phyloP scores from a whole-genome alignment of 805 yeast genomes.

The Kazachstania kunashirensis region DNA sequence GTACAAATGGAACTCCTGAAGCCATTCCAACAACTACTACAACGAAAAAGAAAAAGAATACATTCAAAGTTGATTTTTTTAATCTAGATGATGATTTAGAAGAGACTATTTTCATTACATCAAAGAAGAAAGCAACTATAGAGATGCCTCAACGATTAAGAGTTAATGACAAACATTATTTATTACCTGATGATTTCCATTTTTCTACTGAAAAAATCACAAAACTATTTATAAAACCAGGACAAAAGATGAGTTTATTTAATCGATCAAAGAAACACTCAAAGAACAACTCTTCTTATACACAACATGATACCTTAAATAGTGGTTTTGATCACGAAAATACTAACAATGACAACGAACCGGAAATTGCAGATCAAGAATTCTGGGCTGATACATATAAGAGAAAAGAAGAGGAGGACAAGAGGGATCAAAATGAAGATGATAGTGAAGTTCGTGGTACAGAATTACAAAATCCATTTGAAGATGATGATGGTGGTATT shows the following conservation, averaged over 20 bases:
- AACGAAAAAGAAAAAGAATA: conserved; percentile 30
- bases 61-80: conserved; percentile 36
- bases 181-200: conserved; percentile 64
- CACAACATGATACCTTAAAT: background rate
- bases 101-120: conserved; percentile 33
- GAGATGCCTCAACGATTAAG: conserved; percentile 36
- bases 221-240: conserved; percentile 60
- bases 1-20: conserved; percentile 4
- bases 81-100: conserved; percentile 32
- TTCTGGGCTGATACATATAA: conserved; percentile 64
- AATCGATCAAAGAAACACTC: conserved; percentile 9
- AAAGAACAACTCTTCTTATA: conserved; percentile 3
- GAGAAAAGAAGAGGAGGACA: conserved; percentile 32
- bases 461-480: conserved; percentile 31
- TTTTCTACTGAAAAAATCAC: conserved; percentile 63
- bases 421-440: conserved; percentile 27
- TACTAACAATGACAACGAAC: conserved; percentile 8
- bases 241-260: conserved; percentile 33
- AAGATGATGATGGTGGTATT: conserved; percentile 27
- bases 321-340: background rate
- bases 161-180: conserved; percentile 35
- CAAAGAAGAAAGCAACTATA: conserved; percentile 23
- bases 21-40: conserved; percentile 2
- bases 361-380: conserved; percentile 48
- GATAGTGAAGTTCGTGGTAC: conserved; percentile 15